phyloP scores from a whole-genome alignment of 108 stramenopile genomes.

The Conticribra weissflogii region DNA sequence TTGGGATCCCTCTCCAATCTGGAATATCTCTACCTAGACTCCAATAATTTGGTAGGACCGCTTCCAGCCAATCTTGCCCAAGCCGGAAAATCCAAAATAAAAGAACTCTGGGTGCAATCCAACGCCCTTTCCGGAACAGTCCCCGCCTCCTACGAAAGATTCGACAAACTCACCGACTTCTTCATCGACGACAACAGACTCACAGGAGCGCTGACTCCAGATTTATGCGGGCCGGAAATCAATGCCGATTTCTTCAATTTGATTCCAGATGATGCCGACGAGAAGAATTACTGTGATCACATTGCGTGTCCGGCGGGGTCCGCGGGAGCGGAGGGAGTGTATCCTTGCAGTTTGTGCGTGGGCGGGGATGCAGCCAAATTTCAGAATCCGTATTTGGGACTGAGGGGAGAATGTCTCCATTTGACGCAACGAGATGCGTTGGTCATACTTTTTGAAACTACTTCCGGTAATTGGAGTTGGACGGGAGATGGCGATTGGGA shows the following conservation, averaged over 20 bases:
- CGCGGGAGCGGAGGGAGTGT: slow-evolving; percentile 43
- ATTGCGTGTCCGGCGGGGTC: slow-evolving; percentile 58
- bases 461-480: slow-evolving; percentile 30
- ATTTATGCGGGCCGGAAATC: slow-evolving; percentile 44
- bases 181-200: slow-evolving; percentile 52
- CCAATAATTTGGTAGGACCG: slow-evolving; percentile 50
- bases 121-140: slow-evolving; percentile 63
- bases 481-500: slow-evolving; percentile 25
- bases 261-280: slow-evolving; percentile 7
- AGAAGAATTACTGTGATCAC: slow-evolving; percentile 48
- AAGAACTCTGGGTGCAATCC: slow-evolving; percentile 57
- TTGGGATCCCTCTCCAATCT: slow-evolving; percentile 31
- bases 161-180: slow-evolving; percentile 41
- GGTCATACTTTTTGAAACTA: slow-evolving; percentile 35
- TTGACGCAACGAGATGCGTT: slow-evolving; percentile 39
- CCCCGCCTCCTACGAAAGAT: slow-evolving; percentile 36
- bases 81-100: slow-evolving; percentile 9
- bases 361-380: slow-evolving; percentile 26
- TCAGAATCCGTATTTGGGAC: slow-evolving; percentile 50
- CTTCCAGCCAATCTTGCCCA: slow-evolving; percentile 41
- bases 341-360: slow-evolving; percentile 44
- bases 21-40: slow-evolving; percentile 43
- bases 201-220: slow-evolving; percentile 40
- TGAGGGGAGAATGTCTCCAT: slow-evolving; percentile 32
- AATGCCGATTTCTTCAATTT: slow-evolving; percentile 49